Base-by-base conservation (phyloP, 2,329 filamentous ascomycete species). In the Apiospora aurea region DNA sequence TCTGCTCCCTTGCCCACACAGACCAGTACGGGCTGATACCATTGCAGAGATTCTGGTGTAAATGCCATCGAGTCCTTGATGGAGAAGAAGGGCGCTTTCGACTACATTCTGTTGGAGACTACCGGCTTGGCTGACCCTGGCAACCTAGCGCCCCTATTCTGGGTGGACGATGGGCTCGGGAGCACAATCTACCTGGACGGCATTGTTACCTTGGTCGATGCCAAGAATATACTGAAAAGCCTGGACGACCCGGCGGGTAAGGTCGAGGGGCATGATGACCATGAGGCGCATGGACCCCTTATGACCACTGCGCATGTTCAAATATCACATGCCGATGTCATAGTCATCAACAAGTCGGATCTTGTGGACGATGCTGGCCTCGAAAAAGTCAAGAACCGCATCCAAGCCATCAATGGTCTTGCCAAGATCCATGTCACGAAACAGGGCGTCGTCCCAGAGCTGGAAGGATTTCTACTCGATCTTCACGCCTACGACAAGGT, bases 21-120 rank as follows among this genome's bases (percentile, higher is more conserved):
- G 47, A 61, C 53, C 66, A 78, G 83, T 72, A 83, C 57, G 41
- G 29, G 7, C 26, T 26, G 21, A 26, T 16, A 24, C n/a, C 10
- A 38, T 16, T 14, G 0, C 66, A 95, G 93, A 84, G 96, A 99
- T 81, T 91, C 93, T 0, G 96, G 96, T 16, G 96, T 99, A 49
- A 94, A 94, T 76, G 96, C 96, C 47, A 97, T 99, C 71, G 96
- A 99, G 84, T 94, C 94, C 1, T 86, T 99, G 2, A 98, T 99
- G 94, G 94, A 95, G 75, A 94, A 95, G 78, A 94, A 94, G 75
- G 96, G 96, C 69, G 92, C 92, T 5, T 99, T 99, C 79, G 96
- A 99, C 84, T 99, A 98, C 83, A 98, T 99, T 75, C 88, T 99
- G 2, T 90, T 99, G 0, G 96, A 99, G 82, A 99, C 96, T 0